These are phyloP conservation scores for Lippia alba DNA, from an alignment of 305 asterid species.

Conservation along the genomic window DNA sequence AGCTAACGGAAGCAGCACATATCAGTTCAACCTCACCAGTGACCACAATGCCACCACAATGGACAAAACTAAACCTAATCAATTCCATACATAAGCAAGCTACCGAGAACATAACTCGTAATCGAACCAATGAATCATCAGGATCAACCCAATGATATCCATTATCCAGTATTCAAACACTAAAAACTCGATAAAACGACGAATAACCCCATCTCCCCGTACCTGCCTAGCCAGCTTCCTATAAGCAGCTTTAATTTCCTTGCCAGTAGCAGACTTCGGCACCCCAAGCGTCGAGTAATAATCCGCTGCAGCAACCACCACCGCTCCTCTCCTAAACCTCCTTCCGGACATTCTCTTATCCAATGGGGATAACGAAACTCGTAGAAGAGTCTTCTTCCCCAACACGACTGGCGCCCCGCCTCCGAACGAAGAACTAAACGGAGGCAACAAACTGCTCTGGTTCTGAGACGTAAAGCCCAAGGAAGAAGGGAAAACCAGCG, in stretches of 20 bases:
- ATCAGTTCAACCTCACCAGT: neutral
- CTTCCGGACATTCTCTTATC: conserved; percentile 56
- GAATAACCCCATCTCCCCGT: conserved; percentile 25
- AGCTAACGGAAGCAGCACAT: neutral
- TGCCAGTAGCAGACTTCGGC: conserved; percentile 75
- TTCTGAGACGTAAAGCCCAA: conserved; percentile 37
- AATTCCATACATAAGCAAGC: neutral
- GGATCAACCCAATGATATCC: conserved; percentile 22
- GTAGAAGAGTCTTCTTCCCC: conserved; percentile 49
- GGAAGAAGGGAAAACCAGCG: conserved; percentile 43
- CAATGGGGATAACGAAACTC: conserved; percentile 55
- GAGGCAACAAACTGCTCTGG: conserved; percentile 37
- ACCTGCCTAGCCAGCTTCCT: conserved; percentile 97
- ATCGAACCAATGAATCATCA: neutral
- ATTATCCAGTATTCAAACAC: conserved; percentile 15
- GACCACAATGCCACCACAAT: neutral
- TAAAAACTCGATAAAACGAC: conserved; percentile 6
- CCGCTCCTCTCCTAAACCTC: conserved; percentile 71
- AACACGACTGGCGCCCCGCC: conserved; percentile 46
- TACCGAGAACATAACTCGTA: neutral
- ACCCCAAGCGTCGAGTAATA: conserved; percentile 93
- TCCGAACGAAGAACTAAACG: conserved; percentile 54
- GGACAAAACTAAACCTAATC: conserved; percentile 15
- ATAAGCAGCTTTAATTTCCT: conserved; percentile 97
- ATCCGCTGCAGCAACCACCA: conserved; percentile 87